Evolutionary conservation across 2,329 filamentous ascomycete genomes (phyloP), one percentile per base, ranked within the genome.

Genomic region (Acrodontium crateriforme): DNA sequence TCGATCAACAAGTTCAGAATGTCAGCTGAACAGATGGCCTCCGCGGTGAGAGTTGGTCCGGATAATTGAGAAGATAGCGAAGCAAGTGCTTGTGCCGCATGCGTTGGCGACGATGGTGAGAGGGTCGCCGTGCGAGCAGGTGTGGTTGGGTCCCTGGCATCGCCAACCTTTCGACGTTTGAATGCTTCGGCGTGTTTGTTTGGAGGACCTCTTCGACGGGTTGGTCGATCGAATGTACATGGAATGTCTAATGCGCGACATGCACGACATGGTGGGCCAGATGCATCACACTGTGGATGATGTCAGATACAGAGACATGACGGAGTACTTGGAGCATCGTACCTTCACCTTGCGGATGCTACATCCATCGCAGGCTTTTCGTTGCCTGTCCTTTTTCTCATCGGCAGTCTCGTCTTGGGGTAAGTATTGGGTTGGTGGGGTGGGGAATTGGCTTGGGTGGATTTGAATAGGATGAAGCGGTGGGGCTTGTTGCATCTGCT

Each of bases 1-100:
- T 84, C 76, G 32, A 85, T 69, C 10, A 84, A 62, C 2, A 76
- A 63, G 42, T 77, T 67, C 28, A 85, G 58, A 8, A 76, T 71
- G 6, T 70, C 67, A 51, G 76, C 63, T 0, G 78, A 74, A 21
- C 76, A 78, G 36, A 85, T 83, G 2, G 69, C 62, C 46, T 85
- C 79, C 25, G 74, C 65, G 3, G 68, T 69, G 7, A 67, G 50
- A 22, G 58, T 54, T 12, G 46, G 45, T 11, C 41, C 37, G 12
- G 62, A 54, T 4, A 58, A 53, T 34, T 58, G 56, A 10, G 58
- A 56, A 17, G 60, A 55, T 21, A 67, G 57, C 25, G 63, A 57
- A 16, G 63, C 60, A 13, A 68, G 55, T 17, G 63, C 63, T 31
- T 67, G 63, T 18, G 63, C 63, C 22, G 63, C 63, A 42, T 66